These are phyloP conservation scores for Heliamphora exappendiculata DNA, from an alignment of 148 eudicot species.

Conservation along the genomic window DNA sequence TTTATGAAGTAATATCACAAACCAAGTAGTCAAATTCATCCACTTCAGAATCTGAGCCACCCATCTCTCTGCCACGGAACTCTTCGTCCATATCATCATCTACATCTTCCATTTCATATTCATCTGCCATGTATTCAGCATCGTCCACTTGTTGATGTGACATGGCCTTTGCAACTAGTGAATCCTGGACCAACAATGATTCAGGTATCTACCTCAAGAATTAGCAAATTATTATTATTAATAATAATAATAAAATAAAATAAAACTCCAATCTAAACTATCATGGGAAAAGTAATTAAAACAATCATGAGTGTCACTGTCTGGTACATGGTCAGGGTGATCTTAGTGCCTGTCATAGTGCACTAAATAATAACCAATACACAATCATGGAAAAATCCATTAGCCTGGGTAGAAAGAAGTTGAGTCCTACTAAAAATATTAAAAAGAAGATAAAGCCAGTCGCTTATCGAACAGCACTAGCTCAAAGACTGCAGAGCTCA, in stretches of 20 bases:
- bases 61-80: constrained; percentile 43
- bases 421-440: background rate
- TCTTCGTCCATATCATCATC: constrained; percentile 72
- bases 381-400: background rate
- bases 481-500: background rate
- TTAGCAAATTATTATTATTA: no score
- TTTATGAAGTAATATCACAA: constrained; percentile 11
- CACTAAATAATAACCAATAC: background rate
- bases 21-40: constrained; percentile 65
- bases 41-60: constrained; percentile 68
- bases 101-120: constrained; percentile 62
- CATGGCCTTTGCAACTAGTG: constrained; percentile 29
- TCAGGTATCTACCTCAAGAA: background rate
- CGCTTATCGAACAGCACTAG: background rate
- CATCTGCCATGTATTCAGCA: constrained; percentile 57
- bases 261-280: background rate
- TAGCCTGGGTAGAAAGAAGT: background rate
- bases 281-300: background rate
- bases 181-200: constrained; percentile 10
- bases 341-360: background rate
- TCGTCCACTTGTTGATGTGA: constrained; percentile 45
- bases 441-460: background rate
- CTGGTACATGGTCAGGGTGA: background rate
- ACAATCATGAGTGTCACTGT: background rate
- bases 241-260: background rate